Conservation (phyloP, 106 monocot genomes). For the Acanthochlamys bracteata region DNA sequence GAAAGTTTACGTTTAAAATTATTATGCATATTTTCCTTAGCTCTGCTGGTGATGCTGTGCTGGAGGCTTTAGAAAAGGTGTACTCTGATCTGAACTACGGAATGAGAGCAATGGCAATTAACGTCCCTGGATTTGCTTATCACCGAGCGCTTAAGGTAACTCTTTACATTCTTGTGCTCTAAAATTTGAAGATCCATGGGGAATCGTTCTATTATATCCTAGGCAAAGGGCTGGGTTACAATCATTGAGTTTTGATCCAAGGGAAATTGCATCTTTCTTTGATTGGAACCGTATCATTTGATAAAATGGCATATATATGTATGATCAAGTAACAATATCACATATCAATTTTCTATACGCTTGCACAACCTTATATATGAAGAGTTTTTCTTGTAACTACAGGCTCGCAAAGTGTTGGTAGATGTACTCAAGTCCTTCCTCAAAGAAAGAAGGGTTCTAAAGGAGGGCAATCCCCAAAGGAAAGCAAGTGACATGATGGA, state of each 20-base stretch:
- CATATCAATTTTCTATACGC: too few relatives aligned
- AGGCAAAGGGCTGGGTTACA: too few relatives aligned
- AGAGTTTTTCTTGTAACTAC: conserved; percentile 3
- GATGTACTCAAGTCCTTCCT: conserved; percentile 51
- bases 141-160: conserved; percentile 60
- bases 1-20: conserved; percentile 70
- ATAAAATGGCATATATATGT: background rate
- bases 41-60: conserved; percentile 29
- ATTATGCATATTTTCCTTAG: conserved; percentile 89
- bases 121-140: conserved; percentile 86
- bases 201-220: too few relatives aligned
- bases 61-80: conserved; percentile 43
- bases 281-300: background rate
- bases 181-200: too few relatives aligned
- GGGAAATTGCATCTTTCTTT: background rate
- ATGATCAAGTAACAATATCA: too few relatives aligned
- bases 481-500: conserved; percentile 79
- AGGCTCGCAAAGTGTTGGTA: conserved; percentile 78
- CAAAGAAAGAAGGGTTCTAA: conserved; percentile 40
- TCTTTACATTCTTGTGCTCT: too few relatives aligned
- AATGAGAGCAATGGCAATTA: conserved; percentile 89
- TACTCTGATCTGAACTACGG: conserved; percentile 84
- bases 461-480: background rate
- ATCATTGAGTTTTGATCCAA: too few relatives aligned
- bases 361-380: background rate